Evolutionary conservation across 495 filamentous ascomycete species (phyloP).

Genomic region (Neurospora hispaniola): DNA sequence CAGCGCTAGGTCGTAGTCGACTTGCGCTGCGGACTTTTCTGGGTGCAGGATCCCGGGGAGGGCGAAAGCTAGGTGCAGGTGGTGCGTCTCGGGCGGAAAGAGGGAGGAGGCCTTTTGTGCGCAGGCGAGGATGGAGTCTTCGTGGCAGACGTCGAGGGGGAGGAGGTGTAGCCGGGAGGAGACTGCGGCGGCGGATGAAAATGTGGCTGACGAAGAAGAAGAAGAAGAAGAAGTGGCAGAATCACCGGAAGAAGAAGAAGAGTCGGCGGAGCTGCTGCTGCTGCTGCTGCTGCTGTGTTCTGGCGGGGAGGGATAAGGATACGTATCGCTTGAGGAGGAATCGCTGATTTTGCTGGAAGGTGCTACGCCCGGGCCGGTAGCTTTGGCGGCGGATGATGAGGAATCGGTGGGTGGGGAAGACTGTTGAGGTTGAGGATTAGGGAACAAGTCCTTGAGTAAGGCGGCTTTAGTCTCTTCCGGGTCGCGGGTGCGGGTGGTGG

Average conservation of each 20-base stretch:
- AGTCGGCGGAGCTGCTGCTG: background rate
- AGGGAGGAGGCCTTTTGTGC: constrained; percentile 26
- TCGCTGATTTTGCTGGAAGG: background rate
- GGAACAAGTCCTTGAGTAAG: constrained; percentile 40
- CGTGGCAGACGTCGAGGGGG: constrained; percentile 32
- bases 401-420: background rate
- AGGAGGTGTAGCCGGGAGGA: constrained; percentile 18
- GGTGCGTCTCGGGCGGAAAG: constrained; percentile 39
- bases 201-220: no score
- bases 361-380: background rate
- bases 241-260: no score
- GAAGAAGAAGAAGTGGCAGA: no score
- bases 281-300: background rate
- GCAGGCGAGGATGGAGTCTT: constrained; percentile 35
- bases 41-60: constrained; percentile 65
- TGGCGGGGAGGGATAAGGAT: background rate
- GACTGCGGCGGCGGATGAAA: no score
- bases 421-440: constrained; percentile 15
- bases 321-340: background rate
- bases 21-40: constrained; percentile 58
- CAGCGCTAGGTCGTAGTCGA: constrained; percentile 45
- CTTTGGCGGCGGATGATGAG: background rate
- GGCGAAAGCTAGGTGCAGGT: constrained; percentile 59
- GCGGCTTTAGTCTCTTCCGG: constrained; percentile 33
- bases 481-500: constrained; percentile 51